These are phyloP conservation scores for Pontederia crassipes DNA, from an alignment of 176 grass and related monocot species.

Conservation along the genomic window DNA sequence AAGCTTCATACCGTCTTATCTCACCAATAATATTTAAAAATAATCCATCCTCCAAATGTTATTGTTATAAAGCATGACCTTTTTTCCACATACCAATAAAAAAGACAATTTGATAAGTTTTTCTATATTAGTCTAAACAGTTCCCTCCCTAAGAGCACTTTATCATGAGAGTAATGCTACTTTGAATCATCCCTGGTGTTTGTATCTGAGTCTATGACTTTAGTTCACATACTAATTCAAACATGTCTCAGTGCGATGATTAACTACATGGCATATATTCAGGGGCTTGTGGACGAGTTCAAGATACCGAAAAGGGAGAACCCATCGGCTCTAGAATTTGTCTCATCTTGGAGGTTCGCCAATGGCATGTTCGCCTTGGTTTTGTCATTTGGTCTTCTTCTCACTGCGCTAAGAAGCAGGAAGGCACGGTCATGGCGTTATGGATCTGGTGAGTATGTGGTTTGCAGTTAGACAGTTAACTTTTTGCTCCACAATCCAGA, in stretches of 20 bases:
- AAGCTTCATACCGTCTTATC: too few species aligned
- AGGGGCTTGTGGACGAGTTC: slow-evolving; percentile 93
- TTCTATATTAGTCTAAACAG: too few species aligned
- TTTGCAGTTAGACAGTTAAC: neutral
- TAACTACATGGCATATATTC: neutral
- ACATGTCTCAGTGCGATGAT: neutral
- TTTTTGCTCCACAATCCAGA: too few species aligned
- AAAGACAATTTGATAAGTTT: too few species aligned
- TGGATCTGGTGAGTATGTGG: slow-evolving; percentile 48
- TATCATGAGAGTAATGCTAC: too few species aligned
- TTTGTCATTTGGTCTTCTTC: slow-evolving; percentile 85
- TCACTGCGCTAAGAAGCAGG: slow-evolving; percentile 82
- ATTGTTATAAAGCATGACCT: too few species aligned
- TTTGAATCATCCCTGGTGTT: too few species aligned
- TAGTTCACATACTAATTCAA: neutral
- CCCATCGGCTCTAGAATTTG: slow-evolving; percentile 41
- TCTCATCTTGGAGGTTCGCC: slow-evolving; percentile 78
- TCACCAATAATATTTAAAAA: too few species aligned
- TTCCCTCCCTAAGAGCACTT: too few species aligned
- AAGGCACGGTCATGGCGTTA: slow-evolving; percentile 98
- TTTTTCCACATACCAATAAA: too few species aligned
- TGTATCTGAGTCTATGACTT: too few species aligned
- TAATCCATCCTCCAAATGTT: too few species aligned
- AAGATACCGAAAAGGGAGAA: slow-evolving; percentile 71
- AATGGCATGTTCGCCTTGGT: slow-evolving; percentile 96